phyloP scores from a whole-genome alignment of 1,284 basidiomycete genomes.

The Malassezia yamatoensis region DNA sequence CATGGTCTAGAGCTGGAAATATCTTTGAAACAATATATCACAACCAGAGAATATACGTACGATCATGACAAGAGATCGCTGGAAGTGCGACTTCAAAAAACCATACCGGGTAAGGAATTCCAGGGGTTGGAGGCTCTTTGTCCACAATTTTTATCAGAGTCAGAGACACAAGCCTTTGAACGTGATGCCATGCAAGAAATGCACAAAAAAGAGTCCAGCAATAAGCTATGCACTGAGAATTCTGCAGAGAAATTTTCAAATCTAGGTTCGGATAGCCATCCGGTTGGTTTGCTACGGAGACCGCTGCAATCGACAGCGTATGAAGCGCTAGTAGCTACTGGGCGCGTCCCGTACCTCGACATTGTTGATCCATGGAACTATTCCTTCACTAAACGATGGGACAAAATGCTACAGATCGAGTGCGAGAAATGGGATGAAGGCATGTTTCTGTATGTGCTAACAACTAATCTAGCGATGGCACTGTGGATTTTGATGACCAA shows the following conservation, averaged over 20 bases:
- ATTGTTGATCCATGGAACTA: not conserved
- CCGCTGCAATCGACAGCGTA: not conserved
- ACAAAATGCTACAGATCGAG: constrained; percentile 8
- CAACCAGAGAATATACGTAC: not conserved
- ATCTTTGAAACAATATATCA: not conserved
- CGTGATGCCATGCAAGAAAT: constrained; percentile 1
- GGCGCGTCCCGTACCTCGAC: constrained; percentile 9
- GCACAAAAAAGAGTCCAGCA: not conserved
- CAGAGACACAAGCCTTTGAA: constrained; percentile 1
- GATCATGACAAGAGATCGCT: not conserved
- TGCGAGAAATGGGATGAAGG: constrained; percentile 22
- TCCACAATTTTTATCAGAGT: constrained; percentile 9
- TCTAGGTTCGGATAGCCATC: not conserved
- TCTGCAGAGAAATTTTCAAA: not conserved
- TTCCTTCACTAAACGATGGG: not conserved
- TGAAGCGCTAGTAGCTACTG: not conserved
- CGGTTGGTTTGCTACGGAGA: not conserved
- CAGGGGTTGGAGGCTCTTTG: constrained; percentile 3
- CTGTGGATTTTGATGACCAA: constrained; percentile 16
- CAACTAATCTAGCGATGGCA: not conserved
- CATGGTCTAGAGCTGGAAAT: not conserved
- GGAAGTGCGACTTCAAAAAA: constrained; percentile 4
- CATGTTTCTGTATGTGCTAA: constrained; percentile 8
- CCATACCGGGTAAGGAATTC: not conserved
- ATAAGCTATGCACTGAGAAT: not conserved